These are phyloP conservation scores for Vigna radiata DNA, from an alignment of 306 rosid species.

Conservation along the genomic window DNA sequence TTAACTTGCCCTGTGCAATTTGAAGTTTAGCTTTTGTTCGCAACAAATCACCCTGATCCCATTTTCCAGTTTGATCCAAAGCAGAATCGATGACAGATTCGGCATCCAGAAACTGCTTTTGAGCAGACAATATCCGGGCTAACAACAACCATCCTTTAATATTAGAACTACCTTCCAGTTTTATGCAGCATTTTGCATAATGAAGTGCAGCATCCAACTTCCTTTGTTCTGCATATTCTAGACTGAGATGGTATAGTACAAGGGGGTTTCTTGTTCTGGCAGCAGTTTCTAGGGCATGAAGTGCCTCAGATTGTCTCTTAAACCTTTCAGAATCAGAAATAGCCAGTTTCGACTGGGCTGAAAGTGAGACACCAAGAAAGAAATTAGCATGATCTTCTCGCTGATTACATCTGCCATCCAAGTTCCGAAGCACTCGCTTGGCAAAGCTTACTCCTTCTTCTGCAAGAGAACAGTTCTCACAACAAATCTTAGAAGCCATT, in stretches of 20 bases:
- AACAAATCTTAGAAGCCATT: constrained; percentile 90
- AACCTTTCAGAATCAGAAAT: constrained; percentile 71
- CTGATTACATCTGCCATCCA: constrained; percentile 67
- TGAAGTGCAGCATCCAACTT: constrained; percentile 71
- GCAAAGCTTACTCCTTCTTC: constrained; percentile 69
- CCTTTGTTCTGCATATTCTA: constrained; percentile 85
- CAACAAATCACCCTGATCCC: constrained; percentile 89
- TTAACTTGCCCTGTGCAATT: constrained; percentile 76
- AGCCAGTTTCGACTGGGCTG: constrained; percentile 66
- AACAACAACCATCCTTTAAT: constrained; percentile 76
- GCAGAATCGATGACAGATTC: constrained; percentile 80
- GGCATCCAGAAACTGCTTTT: constrained; percentile 68
- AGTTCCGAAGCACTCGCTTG: constrained; percentile 55
- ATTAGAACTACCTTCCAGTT: constrained; percentile 74
- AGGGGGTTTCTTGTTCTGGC: constrained; percentile 62
- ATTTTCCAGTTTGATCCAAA: constrained; percentile 90
- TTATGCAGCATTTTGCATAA: constrained; percentile 68
- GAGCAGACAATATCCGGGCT: constrained; percentile 81
- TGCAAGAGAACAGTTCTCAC: constrained; percentile 58
- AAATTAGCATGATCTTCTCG: constrained; percentile 59
- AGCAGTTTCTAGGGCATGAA: constrained; percentile 66
- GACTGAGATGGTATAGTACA: constrained; percentile 73
- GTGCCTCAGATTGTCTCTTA: constrained; percentile 72
- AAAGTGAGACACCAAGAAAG: constrained; percentile 76
- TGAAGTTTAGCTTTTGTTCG: constrained; percentile 90